These are phyloP conservation scores for Auriscalpium vulgare DNA, from an alignment of 768 basidiomycete genomes.

Conservation along the genomic window DNA sequence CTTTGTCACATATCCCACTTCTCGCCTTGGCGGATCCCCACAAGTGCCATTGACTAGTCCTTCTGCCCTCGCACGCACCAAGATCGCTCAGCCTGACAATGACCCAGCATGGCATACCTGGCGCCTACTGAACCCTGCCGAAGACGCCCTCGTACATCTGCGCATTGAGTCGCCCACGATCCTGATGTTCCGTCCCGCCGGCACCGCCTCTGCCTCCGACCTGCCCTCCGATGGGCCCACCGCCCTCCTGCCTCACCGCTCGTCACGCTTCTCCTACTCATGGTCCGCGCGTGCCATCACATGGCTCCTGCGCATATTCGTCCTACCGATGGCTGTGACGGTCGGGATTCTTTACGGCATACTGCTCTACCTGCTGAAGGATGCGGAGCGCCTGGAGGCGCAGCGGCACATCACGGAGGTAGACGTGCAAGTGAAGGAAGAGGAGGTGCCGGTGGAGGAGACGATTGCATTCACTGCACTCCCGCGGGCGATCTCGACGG, in stretches of 20 bases:
- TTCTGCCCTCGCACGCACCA: constrained; percentile 7
- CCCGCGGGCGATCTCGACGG: constrained; percentile 73
- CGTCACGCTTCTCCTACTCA: constrained; percentile 26
- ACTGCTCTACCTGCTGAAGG: constrained; percentile 81
- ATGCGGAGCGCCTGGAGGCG: constrained; percentile 84
- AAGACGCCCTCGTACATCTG: constrained; percentile 60
- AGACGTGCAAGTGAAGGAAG: constrained; percentile 25
- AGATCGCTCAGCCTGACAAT: constrained; percentile 9
- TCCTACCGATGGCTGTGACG: constrained; percentile 77
- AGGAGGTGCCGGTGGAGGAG: constrained; percentile 29
- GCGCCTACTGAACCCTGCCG: constrained; percentile 66
- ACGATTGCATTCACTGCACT: constrained; percentile 57
- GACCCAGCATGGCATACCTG: constrained; percentile 63
- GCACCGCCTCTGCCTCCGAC: constrained; percentile 19
- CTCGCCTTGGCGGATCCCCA: constrained; percentile 14
- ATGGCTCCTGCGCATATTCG: constrained; percentile 79
- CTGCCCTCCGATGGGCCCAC: background rate
- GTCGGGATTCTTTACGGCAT: constrained; percentile 67
- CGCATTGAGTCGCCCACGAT: constrained; percentile 76
- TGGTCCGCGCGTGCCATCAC: constrained; percentile 46
- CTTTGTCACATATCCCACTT: constrained; percentile 53
- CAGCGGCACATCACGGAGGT: constrained; percentile 57
- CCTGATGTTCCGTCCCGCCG: constrained; percentile 49
- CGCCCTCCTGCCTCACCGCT: background rate
- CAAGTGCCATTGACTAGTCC: constrained; percentile 6